phyloP scores from a whole-genome alignment of 306 rosid genomes.

The Hylodesmum podocarpum region DNA sequence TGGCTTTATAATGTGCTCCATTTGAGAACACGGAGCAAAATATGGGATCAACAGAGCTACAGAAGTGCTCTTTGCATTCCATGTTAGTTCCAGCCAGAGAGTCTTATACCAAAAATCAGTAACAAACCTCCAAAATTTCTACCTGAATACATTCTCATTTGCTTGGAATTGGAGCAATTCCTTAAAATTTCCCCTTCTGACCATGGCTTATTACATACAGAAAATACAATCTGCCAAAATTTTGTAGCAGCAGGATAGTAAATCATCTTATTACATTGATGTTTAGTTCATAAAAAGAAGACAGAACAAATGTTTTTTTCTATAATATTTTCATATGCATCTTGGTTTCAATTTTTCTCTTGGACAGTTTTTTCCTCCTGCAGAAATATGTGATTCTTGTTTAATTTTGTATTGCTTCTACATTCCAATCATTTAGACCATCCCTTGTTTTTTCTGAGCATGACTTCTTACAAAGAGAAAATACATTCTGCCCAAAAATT shows the following conservation, averaged over 20 bases:
- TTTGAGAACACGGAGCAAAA: conserved; percentile 1
- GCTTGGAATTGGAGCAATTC: not conserved
- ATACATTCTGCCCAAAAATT: no score
- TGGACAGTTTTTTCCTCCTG: not conserved
- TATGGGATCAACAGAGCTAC: not conserved
- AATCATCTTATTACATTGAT: not conserved
- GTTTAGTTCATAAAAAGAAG: conserved; percentile 13
- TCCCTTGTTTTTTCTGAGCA: not conserved
- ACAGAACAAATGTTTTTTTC: not conserved
- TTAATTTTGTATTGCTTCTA: conserved; percentile 17
- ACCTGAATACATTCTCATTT: not conserved
- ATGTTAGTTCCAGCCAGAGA: not conserved
- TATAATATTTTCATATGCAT: not conserved
- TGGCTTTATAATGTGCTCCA: not conserved
- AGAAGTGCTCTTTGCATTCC: conserved; percentile 11
- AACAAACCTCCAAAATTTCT: not conserved
- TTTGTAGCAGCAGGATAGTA: not conserved
- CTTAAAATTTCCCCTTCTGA: not conserved
- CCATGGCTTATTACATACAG: not conserved
- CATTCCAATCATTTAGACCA: not conserved
- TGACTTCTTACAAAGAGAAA: no score
- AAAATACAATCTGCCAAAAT: not conserved
- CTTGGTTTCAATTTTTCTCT: not conserved
- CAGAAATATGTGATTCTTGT: not conserved
- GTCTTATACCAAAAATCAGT: not conserved